These are phyloP conservation scores for Parietaria judaica DNA, from an alignment of 306 rosid genomes.

Conservation along the genomic window DNA sequence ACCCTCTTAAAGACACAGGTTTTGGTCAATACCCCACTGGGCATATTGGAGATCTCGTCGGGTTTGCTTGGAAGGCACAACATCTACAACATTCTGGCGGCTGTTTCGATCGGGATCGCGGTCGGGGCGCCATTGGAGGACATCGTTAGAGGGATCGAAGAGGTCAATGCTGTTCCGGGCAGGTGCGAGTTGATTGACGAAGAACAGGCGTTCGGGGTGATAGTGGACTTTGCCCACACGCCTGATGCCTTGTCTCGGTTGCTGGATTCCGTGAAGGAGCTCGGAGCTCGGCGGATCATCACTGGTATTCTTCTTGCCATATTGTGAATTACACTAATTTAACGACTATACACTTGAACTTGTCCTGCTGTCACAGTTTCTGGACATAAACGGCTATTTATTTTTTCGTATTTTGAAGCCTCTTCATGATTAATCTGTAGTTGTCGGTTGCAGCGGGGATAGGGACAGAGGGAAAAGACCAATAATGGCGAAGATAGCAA, in stretches of 20 bases:
- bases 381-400: too few relatives aligned
- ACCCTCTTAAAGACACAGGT: slow-evolving; percentile 95
- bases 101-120: slow-evolving; percentile 87
- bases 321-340: neutral
- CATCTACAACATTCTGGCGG: slow-evolving; percentile 84
- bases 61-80: slow-evolving; percentile 90
- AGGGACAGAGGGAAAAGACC: slow-evolving; percentile 84
- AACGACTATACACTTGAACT: neutral
- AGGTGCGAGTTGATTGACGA: slow-evolving; percentile 91
- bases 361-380: too few relatives aligned
- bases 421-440: slow-evolving; percentile 34
- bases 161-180: slow-evolving; percentile 93
- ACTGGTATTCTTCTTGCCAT: slow-evolving; percentile 53
- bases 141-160: slow-evolving; percentile 95
- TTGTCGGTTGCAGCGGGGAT: slow-evolving; percentile 72
- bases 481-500: slow-evolving; percentile 88
- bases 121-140: slow-evolving; percentile 98
- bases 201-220: slow-evolving; percentile 93
- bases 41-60: slow-evolving; percentile 88
- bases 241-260: slow-evolving; percentile 86
- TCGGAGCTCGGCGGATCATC: slow-evolving; percentile 77
- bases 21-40: slow-evolving; percentile 83
- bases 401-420: slow-evolving; percentile 3
- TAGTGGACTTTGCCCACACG: slow-evolving; percentile 92
- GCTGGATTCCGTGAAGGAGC: slow-evolving; percentile 89